These are phyloP conservation scores for Neoarthrinium moseri DNA, from an alignment of 2,329 filamentous ascomycete species.

Conservation along the genomic window DNA sequence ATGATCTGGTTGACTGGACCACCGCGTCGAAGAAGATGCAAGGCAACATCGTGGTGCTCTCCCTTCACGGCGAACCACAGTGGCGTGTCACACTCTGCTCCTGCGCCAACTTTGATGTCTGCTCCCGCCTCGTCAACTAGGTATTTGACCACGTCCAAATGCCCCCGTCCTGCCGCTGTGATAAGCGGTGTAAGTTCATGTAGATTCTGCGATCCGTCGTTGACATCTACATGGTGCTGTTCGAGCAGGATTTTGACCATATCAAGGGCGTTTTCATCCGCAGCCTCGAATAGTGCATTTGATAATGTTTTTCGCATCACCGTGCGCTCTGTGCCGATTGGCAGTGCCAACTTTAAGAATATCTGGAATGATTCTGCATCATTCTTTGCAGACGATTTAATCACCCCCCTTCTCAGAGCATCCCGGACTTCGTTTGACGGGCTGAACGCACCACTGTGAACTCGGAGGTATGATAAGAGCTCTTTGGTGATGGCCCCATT, in stretches of 20 bases:
- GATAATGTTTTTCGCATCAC: not conserved
- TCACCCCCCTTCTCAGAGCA: too few relatives aligned
- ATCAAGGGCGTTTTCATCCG: not conserved
- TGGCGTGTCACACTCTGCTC: not conserved
- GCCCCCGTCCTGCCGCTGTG: not conserved
- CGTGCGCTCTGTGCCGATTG: not conserved
- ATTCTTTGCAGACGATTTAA: too few relatives aligned
- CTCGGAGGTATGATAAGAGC: too few relatives aligned
- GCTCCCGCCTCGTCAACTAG: not conserved
- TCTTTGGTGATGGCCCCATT: too few relatives aligned
- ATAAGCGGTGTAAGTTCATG: not conserved
- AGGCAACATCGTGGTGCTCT: not conserved
- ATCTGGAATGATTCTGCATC: not conserved
- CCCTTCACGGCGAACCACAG: conserved; percentile 4
- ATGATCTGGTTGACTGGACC: conserved; percentile 34
- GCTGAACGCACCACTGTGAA: too few relatives aligned
- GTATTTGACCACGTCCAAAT: not conserved
- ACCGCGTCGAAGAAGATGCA: not conserved
- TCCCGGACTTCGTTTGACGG: too few relatives aligned
- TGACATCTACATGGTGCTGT: not conserved
- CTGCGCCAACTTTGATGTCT: not conserved
- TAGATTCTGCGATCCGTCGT: not conserved
- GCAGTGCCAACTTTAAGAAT: not conserved
- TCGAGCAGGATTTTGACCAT: not conserved
- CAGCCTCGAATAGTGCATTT: not conserved